These are phyloP conservation scores for Cornus controversa DNA, from an alignment of 148 eudicot genomes.

Conservation along the genomic window DNA sequence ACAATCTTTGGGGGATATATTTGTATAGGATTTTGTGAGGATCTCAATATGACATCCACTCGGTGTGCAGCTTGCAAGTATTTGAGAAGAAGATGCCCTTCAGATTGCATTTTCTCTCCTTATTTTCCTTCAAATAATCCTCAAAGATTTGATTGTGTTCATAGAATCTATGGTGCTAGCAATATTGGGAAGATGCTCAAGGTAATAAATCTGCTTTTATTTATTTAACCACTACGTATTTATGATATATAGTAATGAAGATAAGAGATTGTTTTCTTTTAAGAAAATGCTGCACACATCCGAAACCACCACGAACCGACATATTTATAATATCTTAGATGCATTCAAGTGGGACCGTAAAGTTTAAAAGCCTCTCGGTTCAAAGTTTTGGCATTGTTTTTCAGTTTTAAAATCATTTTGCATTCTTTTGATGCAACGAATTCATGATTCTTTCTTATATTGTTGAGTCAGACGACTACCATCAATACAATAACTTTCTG, in stretches of 20 bases:
- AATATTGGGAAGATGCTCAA: conserved; percentile 48
- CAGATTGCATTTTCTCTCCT: conserved; percentile 56
- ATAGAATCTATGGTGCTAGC: conserved; percentile 57
- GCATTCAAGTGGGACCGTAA: too few relatives aligned
- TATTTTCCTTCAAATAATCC: conserved; percentile 49
- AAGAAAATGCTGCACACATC: too few relatives aligned
- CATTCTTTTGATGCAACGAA: too few relatives aligned
- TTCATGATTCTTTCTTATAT: too few relatives aligned
- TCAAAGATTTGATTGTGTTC: conserved; percentile 41
- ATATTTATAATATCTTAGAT: too few relatives aligned
- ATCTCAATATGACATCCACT: conserved; percentile 3
- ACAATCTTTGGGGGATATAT: not conserved
- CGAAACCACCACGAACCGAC: too few relatives aligned
- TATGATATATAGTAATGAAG: not conserved
- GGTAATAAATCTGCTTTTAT: conserved; percentile 26
- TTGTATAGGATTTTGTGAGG: not conserved
- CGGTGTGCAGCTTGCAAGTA: conserved; percentile 59
- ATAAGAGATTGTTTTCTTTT: too few relatives aligned
- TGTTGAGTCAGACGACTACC: not conserved
- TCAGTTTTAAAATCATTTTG: too few relatives aligned
- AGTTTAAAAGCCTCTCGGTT: too few relatives aligned
- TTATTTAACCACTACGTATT: not conserved
- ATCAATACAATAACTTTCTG: too few relatives aligned
- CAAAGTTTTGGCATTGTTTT: too few relatives aligned
- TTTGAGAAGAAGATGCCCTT: conserved; percentile 49